Conservation (phyloP, 176 grass and related monocot genomes). For the Oryza brachyantha region DNA sequence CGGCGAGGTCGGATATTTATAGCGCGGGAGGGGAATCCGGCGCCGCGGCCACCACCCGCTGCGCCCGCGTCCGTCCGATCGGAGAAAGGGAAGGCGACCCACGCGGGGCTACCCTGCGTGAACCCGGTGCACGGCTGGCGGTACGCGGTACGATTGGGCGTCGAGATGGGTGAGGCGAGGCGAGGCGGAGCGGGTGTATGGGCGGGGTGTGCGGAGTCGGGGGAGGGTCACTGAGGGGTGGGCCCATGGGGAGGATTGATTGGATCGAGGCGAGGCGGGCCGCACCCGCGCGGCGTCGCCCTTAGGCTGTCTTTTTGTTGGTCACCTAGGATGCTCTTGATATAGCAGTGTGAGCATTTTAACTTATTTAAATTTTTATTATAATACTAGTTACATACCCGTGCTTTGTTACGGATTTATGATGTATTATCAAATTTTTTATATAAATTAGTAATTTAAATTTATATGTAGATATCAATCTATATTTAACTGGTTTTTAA, state of each 20-base stretch:
- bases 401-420: too few relatives aligned
- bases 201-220: not conserved
- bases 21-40: conserved; percentile 19
- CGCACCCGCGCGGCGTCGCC: conserved; percentile 7
- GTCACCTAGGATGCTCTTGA: not conserved
- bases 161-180: rapidly evolving
- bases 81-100: conserved; percentile 23
- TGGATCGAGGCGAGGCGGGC: conserved; percentile 9
- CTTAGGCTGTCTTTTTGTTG: not conserved
- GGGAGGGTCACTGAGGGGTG: not conserved
- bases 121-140: conserved; percentile 11
- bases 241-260: conserved; percentile 1
- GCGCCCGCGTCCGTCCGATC: conserved; percentile 45
- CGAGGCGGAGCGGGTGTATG: not conserved
- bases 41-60: conserved; percentile 43
- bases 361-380: too few relatives aligned
- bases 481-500: too few relatives aligned
- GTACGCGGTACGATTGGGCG: not conserved
- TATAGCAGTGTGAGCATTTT: too few relatives aligned
- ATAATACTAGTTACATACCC: too few relatives aligned
- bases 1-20: conserved; percentile 33
- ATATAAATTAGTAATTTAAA: too few relatives aligned
- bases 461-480: too few relatives aligned
- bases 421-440: too few relatives aligned
- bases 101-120: not conserved